Percentiles rank a stretch among this genome's conserved stretches.
These are phyloP conservation scores for Ophiostoma himal-ulmi DNA, from an alignment of 2,329 filamentous ascomycete species.

Conservation along the genomic window DNA sequence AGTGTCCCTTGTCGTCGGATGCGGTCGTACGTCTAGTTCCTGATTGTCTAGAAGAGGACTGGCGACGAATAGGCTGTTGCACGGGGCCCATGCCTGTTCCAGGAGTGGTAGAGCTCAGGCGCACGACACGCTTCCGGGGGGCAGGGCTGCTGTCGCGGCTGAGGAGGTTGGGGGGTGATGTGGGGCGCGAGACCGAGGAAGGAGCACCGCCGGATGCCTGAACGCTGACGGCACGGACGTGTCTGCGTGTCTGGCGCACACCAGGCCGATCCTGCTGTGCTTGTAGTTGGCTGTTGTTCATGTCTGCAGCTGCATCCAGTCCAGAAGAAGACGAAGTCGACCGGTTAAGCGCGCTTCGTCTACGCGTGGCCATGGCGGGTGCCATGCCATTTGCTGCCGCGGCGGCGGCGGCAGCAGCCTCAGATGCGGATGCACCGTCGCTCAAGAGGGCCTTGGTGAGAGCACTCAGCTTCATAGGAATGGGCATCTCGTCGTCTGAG, in stretches of 20 bases:
- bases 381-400: conserved; percentile 33
- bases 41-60: conserved; percentile 35
- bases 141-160: conserved; percentile 49
- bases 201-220: conserved; percentile 33
- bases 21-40: conserved; percentile 24
- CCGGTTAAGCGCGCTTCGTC: conserved; percentile 45
- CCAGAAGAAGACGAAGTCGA: conserved; percentile 38
- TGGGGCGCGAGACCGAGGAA: conserved; percentile 33
- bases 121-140: conserved; percentile 50
- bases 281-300: conserved; percentile 33
- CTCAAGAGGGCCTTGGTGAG: conserved; percentile 80
- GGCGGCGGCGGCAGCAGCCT: conserved; percentile 29
- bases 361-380: conserved; percentile 45
- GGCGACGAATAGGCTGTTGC: conserved; percentile 41
- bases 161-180: conserved; percentile 38
- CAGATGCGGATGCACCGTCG: conserved; percentile 49
- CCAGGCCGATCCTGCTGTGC: conserved; percentile 21
- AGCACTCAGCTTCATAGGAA: conserved; percentile 89
- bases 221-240: conserved; percentile 44
- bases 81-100: conserved; percentile 26
- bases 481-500: conserved; percentile 88
- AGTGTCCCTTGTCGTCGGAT: conserved; percentile 29
- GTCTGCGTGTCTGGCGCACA: conserved; percentile 35
- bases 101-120: conserved; percentile 43
- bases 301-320: conserved; percentile 41